Conservation (phyloP, 352 stramenopile species). For the Globisporangium emineosum region DNA sequence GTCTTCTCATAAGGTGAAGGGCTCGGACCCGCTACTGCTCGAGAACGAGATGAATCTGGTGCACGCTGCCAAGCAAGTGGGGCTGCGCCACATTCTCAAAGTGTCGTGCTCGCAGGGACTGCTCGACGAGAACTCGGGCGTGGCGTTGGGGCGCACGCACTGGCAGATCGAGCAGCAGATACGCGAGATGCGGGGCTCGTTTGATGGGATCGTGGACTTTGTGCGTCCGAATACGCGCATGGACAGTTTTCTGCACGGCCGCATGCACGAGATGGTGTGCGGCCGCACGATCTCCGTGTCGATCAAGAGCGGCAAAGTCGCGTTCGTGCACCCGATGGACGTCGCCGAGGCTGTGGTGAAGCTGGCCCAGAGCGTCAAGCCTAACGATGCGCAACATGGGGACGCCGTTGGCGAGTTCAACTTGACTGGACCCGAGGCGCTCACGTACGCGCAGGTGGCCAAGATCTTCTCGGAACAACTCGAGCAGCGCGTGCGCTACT, state of each 20-base stretch:
- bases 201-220: slow-evolving; percentile 24
- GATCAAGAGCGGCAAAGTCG: slow-evolving; percentile 50
- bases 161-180: slow-evolving; percentile 42
- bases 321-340: slow-evolving; percentile 61
- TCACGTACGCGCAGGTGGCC: slow-evolving; percentile 49
- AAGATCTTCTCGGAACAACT: slow-evolving; percentile 41
- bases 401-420: slow-evolving; percentile 18
- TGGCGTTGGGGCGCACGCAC: slow-evolving; percentile 37
- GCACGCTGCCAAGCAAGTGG: slow-evolving; percentile 12
- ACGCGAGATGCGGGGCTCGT: slow-evolving; percentile 20
- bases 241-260: slow-evolving; percentile 53
- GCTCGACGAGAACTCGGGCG: slow-evolving; percentile 27
- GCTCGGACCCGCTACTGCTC: slow-evolving; percentile 9
- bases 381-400: slow-evolving; percentile 8
- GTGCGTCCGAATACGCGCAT: slow-evolving; percentile 50
- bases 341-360: slow-evolving; percentile 43
- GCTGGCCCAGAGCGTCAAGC: slow-evolving; percentile 8
- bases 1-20: not conserved
- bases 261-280: slow-evolving; percentile 54
- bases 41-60: slow-evolving; percentile 22
- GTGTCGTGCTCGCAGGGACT: slow-evolving; percentile 52
- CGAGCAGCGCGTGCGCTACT: slow-evolving; percentile 45
- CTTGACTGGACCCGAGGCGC: slow-evolving; percentile 56
- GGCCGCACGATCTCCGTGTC: slow-evolving; percentile 62
- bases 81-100: slow-evolving; percentile 36